phyloP scores from a whole-genome alignment of 2,329 filamentous ascomycete species.

The Colletotrichum graminicola region DNA sequence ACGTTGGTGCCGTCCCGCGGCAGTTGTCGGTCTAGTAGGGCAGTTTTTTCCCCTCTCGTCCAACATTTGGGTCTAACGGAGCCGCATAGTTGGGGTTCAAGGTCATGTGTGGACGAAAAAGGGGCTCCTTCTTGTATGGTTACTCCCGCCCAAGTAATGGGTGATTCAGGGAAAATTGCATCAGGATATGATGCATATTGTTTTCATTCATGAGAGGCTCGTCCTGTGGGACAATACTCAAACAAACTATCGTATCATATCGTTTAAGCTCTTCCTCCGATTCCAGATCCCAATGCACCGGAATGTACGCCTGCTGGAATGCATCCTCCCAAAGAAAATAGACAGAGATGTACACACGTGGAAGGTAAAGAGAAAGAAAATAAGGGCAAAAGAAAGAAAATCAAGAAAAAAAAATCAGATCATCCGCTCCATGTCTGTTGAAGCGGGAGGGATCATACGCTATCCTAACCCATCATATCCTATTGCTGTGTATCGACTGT shows the following conservation, averaged over 20 bases:
- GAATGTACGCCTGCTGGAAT: constrained; percentile 6
- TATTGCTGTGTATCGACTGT: background rate
- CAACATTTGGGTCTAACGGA: background rate
- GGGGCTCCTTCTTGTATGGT: background rate
- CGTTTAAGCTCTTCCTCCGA: constrained; percentile 1
- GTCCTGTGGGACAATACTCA: background rate
- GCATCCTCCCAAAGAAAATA: background rate
- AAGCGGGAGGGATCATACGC: constrained; percentile 2
- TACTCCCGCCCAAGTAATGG: no score
- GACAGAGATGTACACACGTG: background rate
- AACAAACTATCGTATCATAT: background rate
- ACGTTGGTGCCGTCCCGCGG: background rate
- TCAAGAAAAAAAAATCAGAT: background rate
- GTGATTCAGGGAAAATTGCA: background rate
- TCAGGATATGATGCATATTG: background rate
- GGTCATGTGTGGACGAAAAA: background rate
- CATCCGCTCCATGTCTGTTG: background rate
- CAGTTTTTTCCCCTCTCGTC: background rate
- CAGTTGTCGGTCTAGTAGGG: background rate
- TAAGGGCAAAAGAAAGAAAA: background rate
- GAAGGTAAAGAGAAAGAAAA: background rate
- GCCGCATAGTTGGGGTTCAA: background rate
- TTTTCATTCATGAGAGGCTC: background rate
- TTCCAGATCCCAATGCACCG: constrained; percentile 6
- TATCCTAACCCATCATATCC: constrained; percentile 3